Base-by-base conservation (phyloP, 2,329 filamentous ascomycete genomes). In the Aspergillus sclerotialis region DNA sequence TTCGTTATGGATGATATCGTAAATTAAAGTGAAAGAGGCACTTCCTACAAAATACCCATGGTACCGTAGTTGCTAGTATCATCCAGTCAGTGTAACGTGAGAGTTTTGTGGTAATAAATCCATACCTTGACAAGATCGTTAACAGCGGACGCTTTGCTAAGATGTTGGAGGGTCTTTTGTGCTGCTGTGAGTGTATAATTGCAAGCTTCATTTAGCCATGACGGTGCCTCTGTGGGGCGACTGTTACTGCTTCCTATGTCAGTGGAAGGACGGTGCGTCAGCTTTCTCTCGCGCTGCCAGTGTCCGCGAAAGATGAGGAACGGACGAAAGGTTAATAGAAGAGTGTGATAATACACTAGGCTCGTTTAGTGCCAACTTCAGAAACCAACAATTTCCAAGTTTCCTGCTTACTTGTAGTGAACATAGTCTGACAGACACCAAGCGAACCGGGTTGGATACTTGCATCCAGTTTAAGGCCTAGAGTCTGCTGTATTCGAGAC, bases 141-240 rank as follows among this genome's bases (percentile, higher is more conserved):
- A 2, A 53, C 48, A n/a, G 54, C 49, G 35, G 58, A 65, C 1
- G 62, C 60, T 28, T 63, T 61, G 13, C 55, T 56, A 3, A 69
- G 43, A 30, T 64, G 62, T 14, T 60, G 62, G 9, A 69, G 60
- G 0, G 60, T 60, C 30, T 60, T 57, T 30, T 60, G 60, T 1
- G 66, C 63, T 4, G 63, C 63, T 14, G 63, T 58, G 3, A 68
- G 38, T 4, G 61, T 62, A 31, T 64, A 56, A 25, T 64, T 59
- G 23, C 66, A 69, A 7, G 65, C 66, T 21, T 58, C 64, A 18
- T 69, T 63, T 1, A 69, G 51, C 65, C 65, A 69, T 8, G 46
- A 34, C 8, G 58, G 58, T 1, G 51, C 52, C 19, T 52, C 49
- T 3, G 44, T 46, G 4, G 48, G 42, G 13, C 43, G 45, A 37